These are phyloP conservation scores for Chlorokybus atmophyticus DNA, from an alignment of 139 green algal genomes.

Conservation along the genomic window DNA sequence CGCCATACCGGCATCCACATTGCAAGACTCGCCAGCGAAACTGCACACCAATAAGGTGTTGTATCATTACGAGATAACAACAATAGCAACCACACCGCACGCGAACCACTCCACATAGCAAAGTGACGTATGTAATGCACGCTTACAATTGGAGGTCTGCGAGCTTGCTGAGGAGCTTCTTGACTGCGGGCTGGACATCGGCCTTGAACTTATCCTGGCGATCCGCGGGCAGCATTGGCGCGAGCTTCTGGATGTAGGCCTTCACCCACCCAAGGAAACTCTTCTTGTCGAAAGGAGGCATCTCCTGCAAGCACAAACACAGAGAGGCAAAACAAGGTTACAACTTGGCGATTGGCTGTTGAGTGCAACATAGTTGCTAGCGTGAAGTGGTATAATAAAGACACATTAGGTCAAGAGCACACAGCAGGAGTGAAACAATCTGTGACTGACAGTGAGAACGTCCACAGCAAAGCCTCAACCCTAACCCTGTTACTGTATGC, in stretches of 20 bases:
- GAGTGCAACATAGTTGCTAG: background rate
- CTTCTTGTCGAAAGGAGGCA: constrained; percentile 46
- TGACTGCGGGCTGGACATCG: constrained; percentile 39
- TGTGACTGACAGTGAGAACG: too few relatives aligned
- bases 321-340: too few relatives aligned
- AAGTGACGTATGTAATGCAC: constrained; percentile 1
- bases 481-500: too few relatives aligned
- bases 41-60: constrained; percentile 23
- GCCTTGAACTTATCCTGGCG: constrained; percentile 40
- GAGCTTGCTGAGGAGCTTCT: constrained; percentile 43
- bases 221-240: constrained; percentile 34
- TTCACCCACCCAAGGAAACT: constrained; percentile 42
- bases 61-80: constrained; percentile 1
- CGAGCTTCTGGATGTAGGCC: constrained; percentile 33
- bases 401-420: too few relatives aligned
- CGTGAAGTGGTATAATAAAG: too few relatives aligned
- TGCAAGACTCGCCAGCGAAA: constrained; percentile 47
- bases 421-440: too few relatives aligned
- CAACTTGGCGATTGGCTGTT: too few relatives aligned
- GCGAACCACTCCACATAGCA: background rate
- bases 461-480: too few relatives aligned
- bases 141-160: constrained; percentile 51
- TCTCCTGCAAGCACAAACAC: constrained; percentile 26
- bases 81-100: background rate
- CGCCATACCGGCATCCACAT: constrained; percentile 33